A percentile compares a stretch with the other conserved stretches of the same genome.
These are phyloP conservation scores for Russula abietina DNA, from an alignment of 768 basidiomycete species.

Conservation along the genomic window DNA sequence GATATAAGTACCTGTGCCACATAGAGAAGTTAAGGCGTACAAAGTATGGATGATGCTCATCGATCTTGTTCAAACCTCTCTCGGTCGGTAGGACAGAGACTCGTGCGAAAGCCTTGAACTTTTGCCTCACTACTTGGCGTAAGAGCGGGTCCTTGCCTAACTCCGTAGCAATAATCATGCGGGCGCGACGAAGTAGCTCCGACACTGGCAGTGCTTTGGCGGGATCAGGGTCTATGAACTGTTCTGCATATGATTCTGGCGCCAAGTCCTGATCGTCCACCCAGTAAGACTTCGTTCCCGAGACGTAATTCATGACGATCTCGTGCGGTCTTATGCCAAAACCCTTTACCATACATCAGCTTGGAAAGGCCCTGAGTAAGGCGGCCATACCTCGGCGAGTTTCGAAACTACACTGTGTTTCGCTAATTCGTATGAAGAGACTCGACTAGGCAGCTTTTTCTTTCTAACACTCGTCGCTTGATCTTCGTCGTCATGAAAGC, in stretches of 20 bases:
- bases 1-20: conserved; percentile 6
- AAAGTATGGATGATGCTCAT: conserved; percentile 65
- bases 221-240: conserved; percentile 70
- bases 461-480: conserved; percentile 46
- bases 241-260: conserved; percentile 79
- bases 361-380: conserved; percentile 5
- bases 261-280: conserved; percentile 76
- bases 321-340: conserved; percentile 80
- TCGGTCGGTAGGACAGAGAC: conserved; percentile 85
- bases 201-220: conserved; percentile 51
- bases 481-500: conserved; percentile 68
- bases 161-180: conserved; percentile 83
- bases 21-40: conserved; percentile 38
- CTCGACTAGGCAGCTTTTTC: conserved; percentile 76
- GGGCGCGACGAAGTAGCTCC: conserved; percentile 65
- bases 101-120: conserved; percentile 68
- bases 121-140: conserved; percentile 65
- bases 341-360: conserved; percentile 42
- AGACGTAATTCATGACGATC: conserved; percentile 78
- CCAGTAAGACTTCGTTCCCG: conserved; percentile 54
- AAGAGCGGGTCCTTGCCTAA: conserved; percentile 90
- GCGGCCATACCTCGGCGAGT: conserved; percentile 63
- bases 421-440: conserved; percentile 77
- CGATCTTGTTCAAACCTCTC: conserved; percentile 70
- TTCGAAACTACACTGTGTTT: conserved; percentile 73